These are phyloP conservation scores for Ceratorhiza oryzae-sativae DNA, from an alignment of 1,284 basidiomycete genomes.

Conservation along the genomic window DNA sequence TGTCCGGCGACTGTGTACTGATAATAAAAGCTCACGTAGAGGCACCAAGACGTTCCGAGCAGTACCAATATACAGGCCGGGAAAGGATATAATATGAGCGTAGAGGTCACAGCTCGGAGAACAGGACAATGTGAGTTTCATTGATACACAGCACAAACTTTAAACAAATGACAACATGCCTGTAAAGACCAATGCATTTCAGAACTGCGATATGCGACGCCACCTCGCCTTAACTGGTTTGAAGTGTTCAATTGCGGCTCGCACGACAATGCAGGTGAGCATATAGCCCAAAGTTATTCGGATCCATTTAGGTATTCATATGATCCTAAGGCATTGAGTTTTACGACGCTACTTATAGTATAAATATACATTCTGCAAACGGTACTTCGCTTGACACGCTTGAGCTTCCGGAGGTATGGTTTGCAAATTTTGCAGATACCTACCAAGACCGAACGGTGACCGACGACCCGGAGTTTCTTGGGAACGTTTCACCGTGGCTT, in stretches of 20 bases:
- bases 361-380: conserved; percentile 1
- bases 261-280: background rate
- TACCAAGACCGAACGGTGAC: too few species aligned
- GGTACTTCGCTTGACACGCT: background rate
- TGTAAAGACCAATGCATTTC: background rate
- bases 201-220: background rate
- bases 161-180: background rate
- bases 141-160: background rate
- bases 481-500: background rate
- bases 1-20: background rate
- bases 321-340: background rate
- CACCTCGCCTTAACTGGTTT: background rate
- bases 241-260: conserved; percentile 4
- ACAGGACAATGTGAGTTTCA: background rate
- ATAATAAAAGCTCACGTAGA: background rate
- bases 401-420: conserved; percentile 8
- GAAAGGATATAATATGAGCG: background rate
- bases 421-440: background rate
- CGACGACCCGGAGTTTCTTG: background rate
- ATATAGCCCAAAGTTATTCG: background rate
- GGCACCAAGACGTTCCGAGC: background rate
- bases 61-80: background rate
- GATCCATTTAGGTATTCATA: background rate
- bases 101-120: background rate
- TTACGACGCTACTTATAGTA: background rate